Conservation (phyloP, 1,284 basidiomycete genomes). For the Mrakiaceae sp. region DNA sequence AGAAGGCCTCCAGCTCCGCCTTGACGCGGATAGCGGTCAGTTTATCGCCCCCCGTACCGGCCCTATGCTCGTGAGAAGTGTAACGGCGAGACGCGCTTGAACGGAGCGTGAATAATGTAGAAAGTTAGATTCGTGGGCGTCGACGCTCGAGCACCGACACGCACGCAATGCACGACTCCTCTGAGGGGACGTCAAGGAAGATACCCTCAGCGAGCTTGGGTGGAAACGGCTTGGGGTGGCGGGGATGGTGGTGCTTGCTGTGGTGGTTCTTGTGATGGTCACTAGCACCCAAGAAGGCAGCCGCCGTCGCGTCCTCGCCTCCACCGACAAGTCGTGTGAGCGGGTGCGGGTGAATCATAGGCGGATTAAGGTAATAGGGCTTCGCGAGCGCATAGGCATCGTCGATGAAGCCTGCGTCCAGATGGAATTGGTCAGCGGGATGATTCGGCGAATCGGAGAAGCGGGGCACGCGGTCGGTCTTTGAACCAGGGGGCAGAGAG, state of each 20-base stretch:
- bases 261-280: background rate
- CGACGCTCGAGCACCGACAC: background rate
- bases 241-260: background rate
- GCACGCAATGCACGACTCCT: slow-evolving; percentile 6
- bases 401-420: slow-evolving; percentile 1
- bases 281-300: background rate
- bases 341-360: slow-evolving; percentile 1
- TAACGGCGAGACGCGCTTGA: slow-evolving; percentile 26
- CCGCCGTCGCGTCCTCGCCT: too few species aligned
- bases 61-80: slow-evolving; percentile 31
- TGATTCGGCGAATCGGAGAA: background rate
- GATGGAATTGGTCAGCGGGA: background rate
- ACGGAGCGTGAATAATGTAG: background rate
- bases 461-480: background rate
- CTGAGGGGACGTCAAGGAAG: slow-evolving; percentile 4
- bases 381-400: slow-evolving; percentile 4
- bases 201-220: slow-evolving; percentile 16
- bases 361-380: slow-evolving; percentile 1
- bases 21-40: slow-evolving; percentile 33
- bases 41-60: slow-evolving; percentile 33
- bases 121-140: background rate
- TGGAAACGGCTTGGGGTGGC: background rate
- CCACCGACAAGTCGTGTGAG: too few species aligned
- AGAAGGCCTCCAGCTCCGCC: slow-evolving; percentile 32
- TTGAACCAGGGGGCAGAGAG: background rate